phyloP scores from a whole-genome alignment of 345 rosid species.

The Rubroshorea leprosula region DNA sequence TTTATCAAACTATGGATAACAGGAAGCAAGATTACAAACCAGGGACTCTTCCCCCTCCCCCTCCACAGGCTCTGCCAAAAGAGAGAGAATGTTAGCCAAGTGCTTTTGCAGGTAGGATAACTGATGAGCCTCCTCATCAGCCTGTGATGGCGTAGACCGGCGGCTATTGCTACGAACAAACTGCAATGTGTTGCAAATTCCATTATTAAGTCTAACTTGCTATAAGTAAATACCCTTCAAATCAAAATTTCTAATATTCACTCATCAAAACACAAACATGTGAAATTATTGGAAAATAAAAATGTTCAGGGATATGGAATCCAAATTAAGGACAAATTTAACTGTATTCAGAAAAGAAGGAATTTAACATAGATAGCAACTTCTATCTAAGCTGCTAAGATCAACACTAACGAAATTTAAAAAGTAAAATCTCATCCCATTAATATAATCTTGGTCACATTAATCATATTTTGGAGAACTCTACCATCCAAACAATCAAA shows the following conservation, averaged over 20 bases:
- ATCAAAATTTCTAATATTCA: too few species aligned
- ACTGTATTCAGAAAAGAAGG: background rate
- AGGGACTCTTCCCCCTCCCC: conserved; percentile 85
- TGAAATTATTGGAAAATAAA: background rate
- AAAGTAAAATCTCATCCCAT: background rate
- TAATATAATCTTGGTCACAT: background rate
- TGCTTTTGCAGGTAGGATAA: conserved; percentile 94
- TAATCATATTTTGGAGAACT: background rate
- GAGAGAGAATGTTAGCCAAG: conserved; percentile 74
- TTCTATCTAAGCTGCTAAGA: background rate
- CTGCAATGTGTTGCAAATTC: conserved; percentile 39
- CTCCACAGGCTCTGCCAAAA: conserved; percentile 84
- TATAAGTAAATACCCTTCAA: background rate
- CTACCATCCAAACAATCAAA: too few species aligned
- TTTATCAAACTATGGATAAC: background rate
- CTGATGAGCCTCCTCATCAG: conserved; percentile 98
- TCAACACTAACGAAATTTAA: background rate
- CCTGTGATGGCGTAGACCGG: conserved; percentile 90
- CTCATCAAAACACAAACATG: background rate
- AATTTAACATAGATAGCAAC: conserved; percentile 1
- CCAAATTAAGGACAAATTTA: conserved; percentile 2
- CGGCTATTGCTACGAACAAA: conserved; percentile 98
- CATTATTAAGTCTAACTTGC: conserved; percentile 12
- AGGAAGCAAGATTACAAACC: conserved; percentile 41
- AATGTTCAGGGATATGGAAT: background rate